Evolutionary conservation across 1,284 basidiomycete species (phyloP).

Genomic region (Heterobasidion parviporum): DNA sequence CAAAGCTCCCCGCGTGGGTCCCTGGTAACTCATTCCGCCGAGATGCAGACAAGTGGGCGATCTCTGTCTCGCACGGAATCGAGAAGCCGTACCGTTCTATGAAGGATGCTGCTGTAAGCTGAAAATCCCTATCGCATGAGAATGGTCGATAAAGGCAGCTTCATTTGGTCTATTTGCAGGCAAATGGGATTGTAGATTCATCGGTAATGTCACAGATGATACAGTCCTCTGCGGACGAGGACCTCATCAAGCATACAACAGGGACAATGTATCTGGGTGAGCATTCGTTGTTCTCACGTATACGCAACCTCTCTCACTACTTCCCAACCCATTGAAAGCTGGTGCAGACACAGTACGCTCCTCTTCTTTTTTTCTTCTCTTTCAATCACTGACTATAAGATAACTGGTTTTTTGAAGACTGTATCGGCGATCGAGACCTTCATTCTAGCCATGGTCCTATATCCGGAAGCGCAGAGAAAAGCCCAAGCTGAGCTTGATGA

Average conservation of each 20-base stretch:
- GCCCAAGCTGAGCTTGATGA: constrained; percentile 18
- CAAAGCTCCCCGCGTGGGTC: constrained; percentile 17
- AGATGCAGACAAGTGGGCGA: constrained; percentile 12
- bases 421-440: constrained; percentile 13
- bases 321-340: background rate
- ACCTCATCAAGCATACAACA: background rate
- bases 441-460: constrained; percentile 16
- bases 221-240: background rate
- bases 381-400: background rate
- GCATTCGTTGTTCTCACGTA: background rate
- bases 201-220: background rate
- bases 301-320: background rate
- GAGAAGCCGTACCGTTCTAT: background rate
- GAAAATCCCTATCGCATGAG: background rate
- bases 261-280: constrained; percentile 6
- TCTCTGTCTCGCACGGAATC: background rate
- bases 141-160: no score
- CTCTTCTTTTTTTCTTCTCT: background rate
- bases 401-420: constrained; percentile 6
- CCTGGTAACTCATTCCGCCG: constrained; percentile 15
- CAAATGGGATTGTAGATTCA: background rate
- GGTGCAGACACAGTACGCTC: background rate
- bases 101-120: background rate
- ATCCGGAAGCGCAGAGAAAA: constrained; percentile 15
- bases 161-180: background rate